Evolutionary conservation across 768 basidiomycete species (phyloP).

Genomic region (Podaxis pistillaris): DNA sequence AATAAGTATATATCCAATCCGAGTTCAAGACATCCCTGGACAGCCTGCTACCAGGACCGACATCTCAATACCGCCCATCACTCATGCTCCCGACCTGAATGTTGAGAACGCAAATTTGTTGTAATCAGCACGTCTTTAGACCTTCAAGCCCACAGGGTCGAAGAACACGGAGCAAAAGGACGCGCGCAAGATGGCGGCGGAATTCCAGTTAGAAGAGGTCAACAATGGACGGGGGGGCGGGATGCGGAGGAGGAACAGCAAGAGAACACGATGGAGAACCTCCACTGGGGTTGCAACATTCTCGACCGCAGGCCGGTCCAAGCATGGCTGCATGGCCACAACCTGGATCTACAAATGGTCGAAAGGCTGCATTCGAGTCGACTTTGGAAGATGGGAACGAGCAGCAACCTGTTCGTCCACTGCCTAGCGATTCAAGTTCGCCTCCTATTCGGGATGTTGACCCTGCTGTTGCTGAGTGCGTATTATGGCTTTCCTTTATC

Average conservation of each 20-base stretch:
- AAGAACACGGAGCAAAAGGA: conserved; percentile 73
- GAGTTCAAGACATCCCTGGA: background rate
- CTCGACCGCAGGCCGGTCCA: conserved; percentile 15
- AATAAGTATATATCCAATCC: conserved; percentile 38
- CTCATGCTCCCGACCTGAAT: conserved; percentile 71
- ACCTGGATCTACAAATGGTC: conserved; percentile 33
- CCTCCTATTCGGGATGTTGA: conserved; percentile 41
- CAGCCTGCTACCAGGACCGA: conserved; percentile 48
- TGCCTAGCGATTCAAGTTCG: conserved; percentile 21
- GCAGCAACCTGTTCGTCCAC: conserved; percentile 23
- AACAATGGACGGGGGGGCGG: conserved; percentile 27
- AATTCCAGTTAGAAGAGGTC: conserved; percentile 59
- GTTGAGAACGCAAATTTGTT: conserved; percentile 88
- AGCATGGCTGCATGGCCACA: conserved; percentile 1
- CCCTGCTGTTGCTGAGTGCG: conserved; percentile 34
- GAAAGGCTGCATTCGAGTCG: conserved; percentile 64
- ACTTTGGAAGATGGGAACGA: conserved; percentile 41
- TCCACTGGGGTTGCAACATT: conserved; percentile 35
- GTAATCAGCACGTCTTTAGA: conserved; percentile 89
- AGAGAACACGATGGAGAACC: conserved; percentile 50
- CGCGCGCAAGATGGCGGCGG: conserved; percentile 66
- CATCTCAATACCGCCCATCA: conserved; percentile 78
- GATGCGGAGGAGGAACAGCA: conserved; percentile 38
- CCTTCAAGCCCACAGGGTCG: conserved; percentile 88
- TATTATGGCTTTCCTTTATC: no score